Percentiles rank a stretch among this genome's conserved stretches.
phyloP scores from a whole-genome alignment of 169 alveolate genomes.

The Perkinsus olseni region DNA sequence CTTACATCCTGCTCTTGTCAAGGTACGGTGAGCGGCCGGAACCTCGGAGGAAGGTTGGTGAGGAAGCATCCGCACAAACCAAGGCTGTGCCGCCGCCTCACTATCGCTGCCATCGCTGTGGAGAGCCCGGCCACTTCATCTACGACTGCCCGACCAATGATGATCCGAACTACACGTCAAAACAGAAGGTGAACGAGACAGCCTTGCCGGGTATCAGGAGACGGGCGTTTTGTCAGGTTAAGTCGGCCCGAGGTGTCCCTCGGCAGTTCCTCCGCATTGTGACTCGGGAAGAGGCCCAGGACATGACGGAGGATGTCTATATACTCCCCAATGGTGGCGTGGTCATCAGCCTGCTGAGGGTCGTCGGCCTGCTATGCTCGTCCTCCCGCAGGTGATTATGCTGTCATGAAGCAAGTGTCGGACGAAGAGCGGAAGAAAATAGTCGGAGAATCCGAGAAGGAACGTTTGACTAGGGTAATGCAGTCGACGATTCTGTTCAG shows the following conservation, averaged over 20 bases:
- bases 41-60: background rate
- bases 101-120: conserved; percentile 45
- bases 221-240: background rate
- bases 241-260: conserved; percentile 19
- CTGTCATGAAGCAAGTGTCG: background rate
- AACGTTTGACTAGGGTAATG: background rate
- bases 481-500: too few species aligned
- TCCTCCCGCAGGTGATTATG: background rate
- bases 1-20: background rate
- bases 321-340: background rate
- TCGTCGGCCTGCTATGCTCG: background rate
- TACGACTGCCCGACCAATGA: conserved; percentile 49
- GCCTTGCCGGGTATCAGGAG: background rate
- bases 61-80: background rate
- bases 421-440: background rate
- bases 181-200: conserved; percentile 22
- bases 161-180: conserved; percentile 34
- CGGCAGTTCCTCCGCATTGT: conserved; percentile 19
- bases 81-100: conserved; percentile 7
- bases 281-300: conserved; percentile 9
- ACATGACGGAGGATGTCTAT: background rate
- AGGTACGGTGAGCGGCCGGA: background rate
- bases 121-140: conserved; percentile 38
- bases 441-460: background rate
- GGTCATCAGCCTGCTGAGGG: background rate